Conservation (phyloP, 2,329 filamentous ascomycete species). For the Colletotrichum sp. region DNA sequence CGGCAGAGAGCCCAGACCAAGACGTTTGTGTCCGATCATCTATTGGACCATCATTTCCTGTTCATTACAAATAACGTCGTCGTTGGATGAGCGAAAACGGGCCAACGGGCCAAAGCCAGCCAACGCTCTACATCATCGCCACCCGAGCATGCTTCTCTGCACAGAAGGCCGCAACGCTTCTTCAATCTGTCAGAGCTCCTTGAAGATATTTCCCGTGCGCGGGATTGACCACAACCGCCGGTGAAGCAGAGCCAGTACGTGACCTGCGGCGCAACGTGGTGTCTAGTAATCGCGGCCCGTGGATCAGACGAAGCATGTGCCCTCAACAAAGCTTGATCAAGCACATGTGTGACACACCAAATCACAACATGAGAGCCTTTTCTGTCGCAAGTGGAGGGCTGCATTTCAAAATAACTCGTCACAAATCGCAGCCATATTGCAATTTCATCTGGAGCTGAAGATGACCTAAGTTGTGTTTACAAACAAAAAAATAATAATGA, state of each 20-base stretch:
- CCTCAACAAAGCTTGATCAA: neutral
- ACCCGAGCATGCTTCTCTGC: neutral
- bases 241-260: neutral
- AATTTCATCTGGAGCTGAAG: fast-evolving
- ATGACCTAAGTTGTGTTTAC: neutral
- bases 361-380: neutral
- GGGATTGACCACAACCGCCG: neutral
- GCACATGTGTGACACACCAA: neutral
- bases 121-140: neutral
- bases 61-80: neutral
- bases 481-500: neutral
- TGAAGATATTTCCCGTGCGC: neutral
- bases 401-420: neutral
- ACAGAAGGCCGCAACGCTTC: neutral
- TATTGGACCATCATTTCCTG: neutral
- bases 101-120: neutral
- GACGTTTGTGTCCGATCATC: neutral
- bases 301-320: slow-evolving; percentile 4
- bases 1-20: neutral
- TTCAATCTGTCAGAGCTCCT: neutral
- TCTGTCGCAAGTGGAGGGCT: neutral
- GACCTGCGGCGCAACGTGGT: neutral
- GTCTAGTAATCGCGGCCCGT: neutral
- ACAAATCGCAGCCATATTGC: neutral
- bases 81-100: neutral